Evolutionary conservation across 106 monocot genomes (phyloP).

Genomic region (Apostasia ramifera): DNA sequence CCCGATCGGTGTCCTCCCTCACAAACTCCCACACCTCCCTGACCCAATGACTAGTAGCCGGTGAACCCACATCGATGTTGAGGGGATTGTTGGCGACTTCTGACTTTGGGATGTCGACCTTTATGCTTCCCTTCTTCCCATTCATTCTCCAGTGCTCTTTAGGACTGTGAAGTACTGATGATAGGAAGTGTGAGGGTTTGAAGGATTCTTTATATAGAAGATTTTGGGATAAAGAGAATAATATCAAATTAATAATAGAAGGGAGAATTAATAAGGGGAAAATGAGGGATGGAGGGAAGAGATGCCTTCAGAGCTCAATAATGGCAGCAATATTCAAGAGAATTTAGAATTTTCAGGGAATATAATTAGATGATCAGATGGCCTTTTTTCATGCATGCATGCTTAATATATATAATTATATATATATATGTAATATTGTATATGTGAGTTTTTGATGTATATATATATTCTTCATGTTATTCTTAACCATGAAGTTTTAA

Average conservation of each 20-base stretch:
- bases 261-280: background rate
- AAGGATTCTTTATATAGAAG: background rate
- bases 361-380: too few relatives aligned
- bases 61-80: background rate
- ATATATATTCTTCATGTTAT: too few relatives aligned
- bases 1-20: slow-evolving; percentile 48
- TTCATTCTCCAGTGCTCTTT: slow-evolving; percentile 23
- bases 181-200: background rate
- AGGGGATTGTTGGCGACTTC: slow-evolving; percentile 10
- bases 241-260: slow-evolving; percentile 2
- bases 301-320: slow-evolving; percentile 3
- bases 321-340: background rate
- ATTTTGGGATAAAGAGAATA: background rate
- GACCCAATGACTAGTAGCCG: slow-evolving; percentile 32
- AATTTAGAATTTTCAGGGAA: background rate
- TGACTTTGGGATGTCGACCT: slow-evolving; percentile 14
- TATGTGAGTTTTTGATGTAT: too few relatives aligned
- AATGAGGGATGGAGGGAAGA: background rate
- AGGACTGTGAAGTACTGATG: background rate
- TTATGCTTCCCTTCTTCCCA: slow-evolving; percentile 38
- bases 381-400: too few relatives aligned
- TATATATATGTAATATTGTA: too few relatives aligned
- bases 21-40: slow-evolving; percentile 52
- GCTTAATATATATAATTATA: too few relatives aligned
- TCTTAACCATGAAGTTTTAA: too few relatives aligned